phyloP scores from a whole-genome alignment of 768 basidiomycete species.

The Boletales sp. region DNA sequence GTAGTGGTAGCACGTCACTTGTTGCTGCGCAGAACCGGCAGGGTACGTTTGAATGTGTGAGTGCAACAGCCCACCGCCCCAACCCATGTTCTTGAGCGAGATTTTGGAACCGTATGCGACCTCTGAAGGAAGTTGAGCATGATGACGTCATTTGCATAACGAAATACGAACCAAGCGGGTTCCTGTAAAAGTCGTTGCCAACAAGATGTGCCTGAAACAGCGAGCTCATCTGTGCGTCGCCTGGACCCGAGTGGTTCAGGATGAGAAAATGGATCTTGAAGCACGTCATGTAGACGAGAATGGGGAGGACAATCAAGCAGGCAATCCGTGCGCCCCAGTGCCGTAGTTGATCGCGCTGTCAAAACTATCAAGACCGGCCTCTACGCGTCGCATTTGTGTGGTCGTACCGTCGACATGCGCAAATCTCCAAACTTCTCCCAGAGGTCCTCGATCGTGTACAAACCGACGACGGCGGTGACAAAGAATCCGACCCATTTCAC shows the following conservation, averaged over 20 bases:
- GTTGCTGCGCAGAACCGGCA: slow-evolving; percentile 88
- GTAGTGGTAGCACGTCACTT: slow-evolving; percentile 99
- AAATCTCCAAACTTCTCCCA: slow-evolving; percentile 99
- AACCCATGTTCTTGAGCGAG: slow-evolving; percentile 96
- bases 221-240: slow-evolving; percentile 98
- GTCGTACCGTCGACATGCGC: slow-evolving; percentile 80
- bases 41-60: slow-evolving; percentile 97
- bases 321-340: slow-evolving; percentile 88
- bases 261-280: slow-evolving; percentile 98
- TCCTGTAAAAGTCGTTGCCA: slow-evolving; percentile 90
- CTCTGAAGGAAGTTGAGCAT: slow-evolving; percentile 43
- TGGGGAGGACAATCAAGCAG: slow-evolving; percentile 86
- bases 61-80: slow-evolving; percentile 94
- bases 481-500: slow-evolving; percentile 97
- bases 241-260: slow-evolving; percentile 90
- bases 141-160: background rate
- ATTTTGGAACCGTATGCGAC: slow-evolving; percentile 87
- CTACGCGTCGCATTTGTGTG: background rate
- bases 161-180: slow-evolving; percentile 69
- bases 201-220: slow-evolving; percentile 95
- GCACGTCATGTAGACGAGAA: slow-evolving; percentile 87
- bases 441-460: slow-evolving; percentile 96
- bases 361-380: slow-evolving; percentile 2
- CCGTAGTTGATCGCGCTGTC: slow-evolving; percentile 76
- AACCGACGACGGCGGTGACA: slow-evolving; percentile 88